phyloP scores from a whole-genome alignment of 2,329 filamentous ascomycete genomes.

The Canariomyces notabilis region DNA sequence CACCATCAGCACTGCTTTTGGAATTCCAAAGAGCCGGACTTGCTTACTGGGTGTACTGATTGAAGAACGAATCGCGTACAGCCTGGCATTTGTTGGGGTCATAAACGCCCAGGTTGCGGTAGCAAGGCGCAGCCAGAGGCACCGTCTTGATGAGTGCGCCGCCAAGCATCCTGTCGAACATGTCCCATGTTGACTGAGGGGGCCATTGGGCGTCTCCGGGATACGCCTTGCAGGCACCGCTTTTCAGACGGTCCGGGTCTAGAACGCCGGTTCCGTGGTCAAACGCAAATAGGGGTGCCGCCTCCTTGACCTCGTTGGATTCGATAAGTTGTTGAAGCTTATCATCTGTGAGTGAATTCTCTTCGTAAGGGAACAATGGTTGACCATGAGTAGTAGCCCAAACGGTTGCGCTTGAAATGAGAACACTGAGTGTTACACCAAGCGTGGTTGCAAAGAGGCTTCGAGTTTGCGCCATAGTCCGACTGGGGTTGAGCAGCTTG shows the following conservation, averaged over 20 bases:
- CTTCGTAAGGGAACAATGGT: conserved; percentile 1
- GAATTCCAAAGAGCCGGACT: not conserved
- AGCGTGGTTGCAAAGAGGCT: not conserved
- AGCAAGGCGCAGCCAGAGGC: conserved; percentile 48
- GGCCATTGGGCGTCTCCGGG: conserved; percentile 54
- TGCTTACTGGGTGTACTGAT: conserved; percentile 10
- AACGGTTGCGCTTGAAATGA: not conserved
- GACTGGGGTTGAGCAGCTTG: too few species aligned
- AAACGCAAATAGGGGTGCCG: not conserved
- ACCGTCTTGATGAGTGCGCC: conserved; percentile 48
- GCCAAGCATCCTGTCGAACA: conserved; percentile 47
- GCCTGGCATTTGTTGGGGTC: conserved; percentile 37
- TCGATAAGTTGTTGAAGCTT: not conserved
- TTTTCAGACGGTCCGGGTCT: not conserved
- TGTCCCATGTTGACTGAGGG: conserved; percentile 37
- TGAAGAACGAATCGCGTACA: conserved; percentile 24
- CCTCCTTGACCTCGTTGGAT: not conserved
- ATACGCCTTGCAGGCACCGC: conserved; percentile 5
- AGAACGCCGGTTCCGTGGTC: not conserved
- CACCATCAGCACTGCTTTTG: conserved; percentile 11
- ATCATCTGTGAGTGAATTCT: not conserved
- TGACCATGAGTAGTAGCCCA: not conserved
- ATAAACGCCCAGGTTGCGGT: conserved; percentile 37
- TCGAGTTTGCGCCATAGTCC: not conserved
- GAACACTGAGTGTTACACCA: not conserved